A percentile compares a stretch with the other conserved stretches of the same genome.
Evolutionary conservation across 2,329 filamentous ascomycete genomes (phyloP).

Genomic region (Fusarium fracticaudum): DNA sequence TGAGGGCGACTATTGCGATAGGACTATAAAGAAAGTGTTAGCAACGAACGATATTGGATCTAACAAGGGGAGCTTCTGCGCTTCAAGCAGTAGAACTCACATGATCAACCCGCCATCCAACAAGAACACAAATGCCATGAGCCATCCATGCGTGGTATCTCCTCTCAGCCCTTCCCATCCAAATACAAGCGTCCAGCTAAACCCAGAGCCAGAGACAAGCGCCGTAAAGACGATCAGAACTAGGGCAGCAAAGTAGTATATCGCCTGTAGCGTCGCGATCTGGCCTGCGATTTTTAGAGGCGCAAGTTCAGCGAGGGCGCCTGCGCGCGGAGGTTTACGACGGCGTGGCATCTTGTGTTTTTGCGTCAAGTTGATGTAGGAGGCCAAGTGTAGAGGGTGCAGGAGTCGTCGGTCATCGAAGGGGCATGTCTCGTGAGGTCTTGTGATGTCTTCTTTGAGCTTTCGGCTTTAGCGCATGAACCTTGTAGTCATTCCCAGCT

Average conservation of each 20-base stretch:
- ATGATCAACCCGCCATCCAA: slow-evolving; percentile 65
- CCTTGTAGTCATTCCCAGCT: neutral
- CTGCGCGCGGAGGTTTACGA: slow-evolving; percentile 66
- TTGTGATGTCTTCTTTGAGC: slow-evolving; percentile 9
- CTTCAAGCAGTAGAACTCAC: slow-evolving; percentile 45
- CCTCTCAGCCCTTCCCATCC: slow-evolving; percentile 68
- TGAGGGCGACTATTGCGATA: slow-evolving; percentile 82
- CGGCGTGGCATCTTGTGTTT: slow-evolving; percentile 59
- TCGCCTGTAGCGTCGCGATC: slow-evolving; percentile 64
- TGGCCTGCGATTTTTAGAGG: slow-evolving; percentile 68
- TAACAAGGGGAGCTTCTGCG: neutral
- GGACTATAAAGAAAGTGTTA: slow-evolving; percentile 63
- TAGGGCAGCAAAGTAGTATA: slow-evolving; percentile 63
- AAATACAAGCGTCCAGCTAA: slow-evolving; percentile 64
- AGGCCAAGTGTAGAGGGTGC: neutral
- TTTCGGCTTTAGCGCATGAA: slow-evolving; percentile 8
- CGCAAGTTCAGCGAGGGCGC: slow-evolving; percentile 69
- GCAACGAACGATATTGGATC: neutral
- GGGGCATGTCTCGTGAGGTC: slow-evolving; percentile 35
- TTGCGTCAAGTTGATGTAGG: neutral
- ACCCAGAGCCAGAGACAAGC: slow-evolving; percentile 65
- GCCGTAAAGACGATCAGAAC: slow-evolving; percentile 67
- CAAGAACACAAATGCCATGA: slow-evolving; percentile 67
- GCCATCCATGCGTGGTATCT: slow-evolving; percentile 70
- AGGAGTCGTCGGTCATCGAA: slow-evolving; percentile 20